Base-by-base conservation (phyloP, 805 yeast genomes). In the Maudiozyma barnettii region DNA sequence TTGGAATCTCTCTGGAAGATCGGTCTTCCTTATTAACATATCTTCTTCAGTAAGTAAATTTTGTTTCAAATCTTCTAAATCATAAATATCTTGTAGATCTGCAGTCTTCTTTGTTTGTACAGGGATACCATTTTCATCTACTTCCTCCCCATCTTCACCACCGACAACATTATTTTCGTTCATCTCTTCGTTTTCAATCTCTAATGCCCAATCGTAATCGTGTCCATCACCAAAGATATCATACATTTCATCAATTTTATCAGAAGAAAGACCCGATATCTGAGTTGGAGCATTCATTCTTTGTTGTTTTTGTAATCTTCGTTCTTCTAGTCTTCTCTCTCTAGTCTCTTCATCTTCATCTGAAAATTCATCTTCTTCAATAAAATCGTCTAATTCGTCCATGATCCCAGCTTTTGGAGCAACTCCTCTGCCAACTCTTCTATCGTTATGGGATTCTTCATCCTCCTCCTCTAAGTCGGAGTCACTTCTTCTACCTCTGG, bases 181-280 rank as follows among this genome's bases (percentile, higher is more conserved):
- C 38, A 64, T 66, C 35, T 66, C 71, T 46, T 78, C 81, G 56
- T 74, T 76, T 44, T 71, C 70, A 64, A 88, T 61, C 59, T 88
- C 96, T 47, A 93, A 72, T 12, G 99, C 99, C 98, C 99, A 93
- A 48, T 87, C 96, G 66, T 93, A 93, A 60, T 91, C 97, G 53
- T 82, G 89, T 45, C 99, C 99, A 64, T 89, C 95, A 54, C 99
- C 99, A 63, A 93, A 93, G 13, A 93, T 87, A 63, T 93, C 99
- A 59, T 81, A 89, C 61, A 93, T 77, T 65, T 91, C 97, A 59
- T 88, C 93, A 53, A 91, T 77, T 63, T 87, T 86, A 58, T 93
- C 98, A 47, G 93, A 82, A 57, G 93, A 96, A 39, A 84, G 69
- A 39, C 75, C 77, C 0, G 82, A 73, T 38, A 79, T 69, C 54